phyloP scores from a whole-genome alignment of 2,329 filamentous ascomycete species.

The Tolypocladium sp. region DNA sequence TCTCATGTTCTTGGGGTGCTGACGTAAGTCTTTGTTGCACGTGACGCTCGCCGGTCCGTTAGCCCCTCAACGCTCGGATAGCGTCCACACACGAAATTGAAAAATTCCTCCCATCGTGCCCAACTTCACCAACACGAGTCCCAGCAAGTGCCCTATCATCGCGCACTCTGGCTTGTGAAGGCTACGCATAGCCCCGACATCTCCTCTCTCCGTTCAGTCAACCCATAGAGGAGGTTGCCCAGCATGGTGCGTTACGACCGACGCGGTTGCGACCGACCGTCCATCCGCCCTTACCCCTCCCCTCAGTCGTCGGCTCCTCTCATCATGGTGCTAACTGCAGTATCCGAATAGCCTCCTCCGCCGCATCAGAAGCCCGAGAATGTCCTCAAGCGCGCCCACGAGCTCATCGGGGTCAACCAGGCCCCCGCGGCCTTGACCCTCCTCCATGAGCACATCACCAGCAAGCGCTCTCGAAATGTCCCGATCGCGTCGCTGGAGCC shows the following conservation, averaged over 20 bases:
- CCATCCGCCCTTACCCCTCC: conserved; percentile 17
- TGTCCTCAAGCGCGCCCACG: conserved; percentile 95
- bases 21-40: conserved; percentile 19
- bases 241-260: conserved; percentile 32
- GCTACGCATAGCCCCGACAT: conserved; percentile 25
- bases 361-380: conserved; percentile 98
- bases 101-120: conserved; percentile 28
- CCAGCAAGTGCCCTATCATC: conserved; percentile 25
- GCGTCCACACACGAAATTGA: conserved; percentile 37
- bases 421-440: conserved; percentile 83
- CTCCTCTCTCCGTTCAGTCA: conserved; percentile 26
- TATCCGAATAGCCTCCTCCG: conserved; percentile 66
- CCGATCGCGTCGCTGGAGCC: conserved; percentile 94
- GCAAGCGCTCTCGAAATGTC: conserved; percentile 94
- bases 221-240: conserved; percentile 41
- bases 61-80: conserved; percentile 33
- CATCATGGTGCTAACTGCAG: conserved; percentile 17
- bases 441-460: conserved; percentile 98
- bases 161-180: conserved; percentile 28
- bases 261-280: conserved; percentile 6
- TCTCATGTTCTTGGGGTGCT: conserved; percentile 7
- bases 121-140: conserved; percentile 29
- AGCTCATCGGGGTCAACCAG: conserved; percentile 97
- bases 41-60: conserved; percentile 17
- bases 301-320: conserved; percentile 7